phyloP scores from a whole-genome alignment of 2,329 filamentous ascomycete genomes.

The Penicillium sp. region DNA sequence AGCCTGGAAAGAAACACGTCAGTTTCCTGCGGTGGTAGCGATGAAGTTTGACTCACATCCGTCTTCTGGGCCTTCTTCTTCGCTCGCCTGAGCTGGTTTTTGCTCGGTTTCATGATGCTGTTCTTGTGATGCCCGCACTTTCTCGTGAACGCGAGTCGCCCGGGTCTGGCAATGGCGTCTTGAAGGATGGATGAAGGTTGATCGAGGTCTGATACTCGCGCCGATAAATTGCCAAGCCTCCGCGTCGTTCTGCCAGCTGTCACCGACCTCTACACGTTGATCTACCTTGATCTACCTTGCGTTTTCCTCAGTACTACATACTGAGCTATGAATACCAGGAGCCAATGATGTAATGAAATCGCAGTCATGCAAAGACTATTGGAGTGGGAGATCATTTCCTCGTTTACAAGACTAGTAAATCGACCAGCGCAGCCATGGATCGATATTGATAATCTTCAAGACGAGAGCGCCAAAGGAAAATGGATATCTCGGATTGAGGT shows the following conservation, averaged over 20 bases:
- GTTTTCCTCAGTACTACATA: background rate
- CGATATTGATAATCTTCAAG: background rate
- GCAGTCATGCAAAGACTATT: background rate
- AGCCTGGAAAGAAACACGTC: constrained; percentile 16
- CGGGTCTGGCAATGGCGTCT: background rate
- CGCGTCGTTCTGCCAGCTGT: background rate
- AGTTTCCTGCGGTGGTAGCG: constrained; percentile 5
- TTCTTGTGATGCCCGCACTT: background rate
- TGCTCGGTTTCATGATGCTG: constrained; percentile 67
- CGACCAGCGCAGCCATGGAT: background rate
- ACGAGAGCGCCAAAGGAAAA: background rate
- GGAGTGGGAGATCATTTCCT: background rate
- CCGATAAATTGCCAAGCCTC: background rate
- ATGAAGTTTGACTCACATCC: constrained; percentile 43
- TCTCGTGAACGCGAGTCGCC: background rate
- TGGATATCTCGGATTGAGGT: background rate
- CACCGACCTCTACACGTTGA: background rate
- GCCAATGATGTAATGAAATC: background rate
- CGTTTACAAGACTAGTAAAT: background rate
- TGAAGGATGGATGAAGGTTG: background rate
- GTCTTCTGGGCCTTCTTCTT: constrained; percentile 93
- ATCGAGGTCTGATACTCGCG: background rate
- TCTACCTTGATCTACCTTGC: background rate
- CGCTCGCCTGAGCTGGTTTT: constrained; percentile 88
- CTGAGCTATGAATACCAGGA: background rate